Conservation (phyloP, 176 grass and related monocot species). For the Tillandsia fasciculata region DNA sequence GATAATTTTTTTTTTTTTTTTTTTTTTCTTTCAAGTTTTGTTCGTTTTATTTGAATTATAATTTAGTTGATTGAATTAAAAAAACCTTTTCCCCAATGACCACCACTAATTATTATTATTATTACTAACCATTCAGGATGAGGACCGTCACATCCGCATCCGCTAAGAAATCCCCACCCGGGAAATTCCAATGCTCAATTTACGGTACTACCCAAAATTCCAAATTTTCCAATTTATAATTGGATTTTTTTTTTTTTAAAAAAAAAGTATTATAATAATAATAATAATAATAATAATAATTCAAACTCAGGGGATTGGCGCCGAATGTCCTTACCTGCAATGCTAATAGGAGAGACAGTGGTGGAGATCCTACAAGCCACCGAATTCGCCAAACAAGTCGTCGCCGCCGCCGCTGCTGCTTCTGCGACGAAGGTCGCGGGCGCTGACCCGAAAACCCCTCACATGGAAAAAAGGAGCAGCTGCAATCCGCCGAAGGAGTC, state of each 20-base stretch:
- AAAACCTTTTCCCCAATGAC: too few species aligned
- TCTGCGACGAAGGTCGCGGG: background rate
- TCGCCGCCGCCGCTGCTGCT: slow-evolving; percentile 24
- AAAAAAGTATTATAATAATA: too few species aligned
- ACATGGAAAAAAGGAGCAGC: slow-evolving; percentile 8
- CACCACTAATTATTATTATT: background rate
- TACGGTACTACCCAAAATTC: slow-evolving; percentile 6
- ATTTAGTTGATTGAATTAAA: background rate
- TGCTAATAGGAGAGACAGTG: slow-evolving; percentile 70
- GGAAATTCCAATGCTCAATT: slow-evolving; percentile 42
- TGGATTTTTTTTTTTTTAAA: background rate
- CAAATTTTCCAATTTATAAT: background rate
- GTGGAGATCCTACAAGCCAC: slow-evolving; percentile 73
- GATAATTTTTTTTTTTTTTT: slow-evolving; percentile 2
- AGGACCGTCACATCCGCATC: slow-evolving; percentile 17
- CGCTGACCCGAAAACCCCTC: slow-evolving; percentile 46
- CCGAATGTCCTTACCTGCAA: slow-evolving; percentile 68
- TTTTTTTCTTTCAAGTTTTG: slow-evolving; percentile 4
- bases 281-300: background rate
- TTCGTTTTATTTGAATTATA: background rate
- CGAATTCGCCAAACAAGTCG: slow-evolving; percentile 50
- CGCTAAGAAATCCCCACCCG: slow-evolving; percentile 42
- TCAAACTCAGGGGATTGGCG: slow-evolving; percentile 42
- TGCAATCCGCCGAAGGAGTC: slow-evolving; percentile 21
- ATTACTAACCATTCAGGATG: slow-evolving; percentile 35